Evolutionary conservation across 768 basidiomycete species (phyloP).

Genomic region (Boletus edulis): DNA sequence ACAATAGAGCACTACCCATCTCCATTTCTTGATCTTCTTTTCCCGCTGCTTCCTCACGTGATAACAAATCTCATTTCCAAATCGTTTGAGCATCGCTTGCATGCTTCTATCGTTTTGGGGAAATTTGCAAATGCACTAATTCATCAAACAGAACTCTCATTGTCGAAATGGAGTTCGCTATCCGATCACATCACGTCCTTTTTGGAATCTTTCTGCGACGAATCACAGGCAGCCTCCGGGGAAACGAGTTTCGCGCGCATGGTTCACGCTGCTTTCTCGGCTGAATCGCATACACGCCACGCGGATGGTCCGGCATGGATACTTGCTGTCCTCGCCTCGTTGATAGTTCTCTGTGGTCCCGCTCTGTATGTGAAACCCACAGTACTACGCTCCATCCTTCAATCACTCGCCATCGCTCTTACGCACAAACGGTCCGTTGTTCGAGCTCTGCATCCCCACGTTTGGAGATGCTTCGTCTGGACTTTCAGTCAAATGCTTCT

Average conservation of each 20-base stretch:
- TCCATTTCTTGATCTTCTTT: constrained; percentile 16
- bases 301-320: constrained; percentile 43
- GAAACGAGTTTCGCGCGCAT: constrained; percentile 23
- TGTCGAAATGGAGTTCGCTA: constrained; percentile 22
- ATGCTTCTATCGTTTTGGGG: constrained; percentile 21
- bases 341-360: constrained; percentile 47
- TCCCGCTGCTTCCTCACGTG: constrained; percentile 22
- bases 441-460: constrained; percentile 38
- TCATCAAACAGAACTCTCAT: constrained; percentile 32
- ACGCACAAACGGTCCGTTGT: constrained; percentile 35
- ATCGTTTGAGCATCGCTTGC: constrained; percentile 18
- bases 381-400: constrained; percentile 38
- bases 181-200: constrained; percentile 28
- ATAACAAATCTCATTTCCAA: constrained; percentile 12
- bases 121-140: constrained; percentile 30
- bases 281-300: constrained; percentile 15
- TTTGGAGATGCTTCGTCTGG: constrained; percentile 60
- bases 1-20: constrained; percentile 17
- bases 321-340: constrained; percentile 40
- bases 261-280: constrained; percentile 29
- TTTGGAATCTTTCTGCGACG: constrained; percentile 17
- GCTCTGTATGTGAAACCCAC: constrained; percentile 41
- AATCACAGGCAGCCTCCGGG: background rate
- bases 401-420: constrained; percentile 32
- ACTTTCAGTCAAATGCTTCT: constrained; percentile 43